phyloP scores from a whole-genome alignment of 2,329 filamentous ascomycete genomes.

The Thermoascus crustaceus region DNA sequence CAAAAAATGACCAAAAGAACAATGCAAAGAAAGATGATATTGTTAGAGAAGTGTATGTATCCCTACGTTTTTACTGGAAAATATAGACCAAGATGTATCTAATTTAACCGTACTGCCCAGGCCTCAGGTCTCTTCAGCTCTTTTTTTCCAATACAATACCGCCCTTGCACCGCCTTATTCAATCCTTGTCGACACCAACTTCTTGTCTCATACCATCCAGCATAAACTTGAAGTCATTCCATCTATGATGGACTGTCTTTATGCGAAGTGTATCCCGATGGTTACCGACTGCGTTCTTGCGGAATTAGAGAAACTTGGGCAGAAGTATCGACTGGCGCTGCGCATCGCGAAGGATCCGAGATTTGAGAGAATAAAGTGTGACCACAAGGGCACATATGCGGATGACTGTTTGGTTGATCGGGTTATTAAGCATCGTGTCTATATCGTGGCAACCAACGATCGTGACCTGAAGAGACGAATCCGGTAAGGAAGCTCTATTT shows the following conservation, averaged over 20 bases:
- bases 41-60: constrained; percentile 60
- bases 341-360: constrained; percentile 82
- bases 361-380: constrained; percentile 77
- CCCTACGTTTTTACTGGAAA: not conserved
- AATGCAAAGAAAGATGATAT: constrained; percentile 56
- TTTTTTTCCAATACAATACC: constrained; percentile 87
- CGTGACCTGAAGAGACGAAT: constrained; percentile 74
- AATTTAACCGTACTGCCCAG: constrained; percentile 27
- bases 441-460: constrained; percentile 64
- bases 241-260: constrained; percentile 87
- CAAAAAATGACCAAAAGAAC: constrained; percentile 51
- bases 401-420: constrained; percentile 77
- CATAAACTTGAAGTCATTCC: constrained; percentile 82
- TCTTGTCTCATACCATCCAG: constrained; percentile 82
- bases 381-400: constrained; percentile 81
- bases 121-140: constrained; percentile 69
- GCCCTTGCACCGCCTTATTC: constrained; percentile 76
- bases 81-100: not conserved
- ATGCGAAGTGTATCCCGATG: constrained; percentile 81
- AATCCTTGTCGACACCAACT: constrained; percentile 80
- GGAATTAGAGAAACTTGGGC: constrained; percentile 81
- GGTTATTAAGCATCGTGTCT: constrained; percentile 64
- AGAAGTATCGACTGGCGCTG: constrained; percentile 79
- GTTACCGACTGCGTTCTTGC: constrained; percentile 78
- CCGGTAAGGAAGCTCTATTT: constrained; percentile 33